Conservation (phyloP, 768 basidiomycete species). For the Hygrocybe punicea region DNA sequence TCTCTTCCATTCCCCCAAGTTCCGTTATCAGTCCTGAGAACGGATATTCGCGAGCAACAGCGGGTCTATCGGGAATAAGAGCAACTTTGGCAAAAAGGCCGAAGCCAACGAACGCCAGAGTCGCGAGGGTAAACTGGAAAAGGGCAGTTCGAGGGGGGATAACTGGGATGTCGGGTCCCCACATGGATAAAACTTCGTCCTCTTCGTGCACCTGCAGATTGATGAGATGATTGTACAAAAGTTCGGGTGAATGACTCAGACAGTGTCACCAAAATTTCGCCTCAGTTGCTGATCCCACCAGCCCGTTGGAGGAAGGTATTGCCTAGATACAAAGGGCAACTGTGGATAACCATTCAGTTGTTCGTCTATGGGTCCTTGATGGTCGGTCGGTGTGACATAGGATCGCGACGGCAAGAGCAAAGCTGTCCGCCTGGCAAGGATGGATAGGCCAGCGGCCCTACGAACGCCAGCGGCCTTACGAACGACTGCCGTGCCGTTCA, state of each 20-base stretch:
- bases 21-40: slow-evolving; percentile 71
- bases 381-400: slow-evolving; percentile 31
- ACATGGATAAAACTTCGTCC: slow-evolving; percentile 81
- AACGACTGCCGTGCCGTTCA: slow-evolving; percentile 5
- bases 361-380: slow-evolving; percentile 50
- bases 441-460: slow-evolving; percentile 35
- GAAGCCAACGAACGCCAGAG: slow-evolving; percentile 58
- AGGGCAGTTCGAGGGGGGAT: slow-evolving; percentile 58
- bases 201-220: slow-evolving; percentile 65
- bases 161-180: slow-evolving; percentile 72
- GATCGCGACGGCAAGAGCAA: slow-evolving; percentile 18
- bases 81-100: slow-evolving; percentile 56
- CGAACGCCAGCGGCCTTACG: slow-evolving; percentile 41
- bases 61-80: slow-evolving; percentile 59
- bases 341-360: slow-evolving; percentile 72
- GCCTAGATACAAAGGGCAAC: slow-evolving; percentile 63
- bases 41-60: slow-evolving; percentile 71
- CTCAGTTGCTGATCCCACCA: slow-evolving; percentile 78
- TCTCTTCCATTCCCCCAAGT: slow-evolving; percentile 74
- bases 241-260: slow-evolving; percentile 7
- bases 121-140: slow-evolving; percentile 61
- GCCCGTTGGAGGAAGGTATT: slow-evolving; percentile 58
- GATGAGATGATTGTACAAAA: slow-evolving; percentile 10
- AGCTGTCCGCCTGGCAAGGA: slow-evolving; percentile 24
- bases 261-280: slow-evolving; percentile 69